Conservation (phyloP, 208 protist species). For the Kentomonas sorsogonicus region DNA sequence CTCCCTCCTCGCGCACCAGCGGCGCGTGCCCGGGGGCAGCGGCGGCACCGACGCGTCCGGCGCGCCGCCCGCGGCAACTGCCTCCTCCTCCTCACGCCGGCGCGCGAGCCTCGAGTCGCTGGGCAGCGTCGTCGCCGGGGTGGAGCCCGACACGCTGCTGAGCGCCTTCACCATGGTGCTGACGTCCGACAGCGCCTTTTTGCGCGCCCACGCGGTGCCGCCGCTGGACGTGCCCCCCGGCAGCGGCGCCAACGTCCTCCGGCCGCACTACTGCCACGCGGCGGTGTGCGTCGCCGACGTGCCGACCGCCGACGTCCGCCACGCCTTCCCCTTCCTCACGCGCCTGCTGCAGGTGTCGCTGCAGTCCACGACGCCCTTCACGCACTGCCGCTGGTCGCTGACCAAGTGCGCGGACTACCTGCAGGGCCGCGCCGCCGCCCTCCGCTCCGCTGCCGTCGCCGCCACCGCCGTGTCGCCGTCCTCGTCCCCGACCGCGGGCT, state of each 20-base stretch:
- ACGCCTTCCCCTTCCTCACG: too few species aligned
- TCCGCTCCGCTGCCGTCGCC: neutral
- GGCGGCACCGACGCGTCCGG: neutral
- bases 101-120: constrained; percentile 1
- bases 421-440: neutral
- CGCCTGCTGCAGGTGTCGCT: too few species aligned
- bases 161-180: constrained; percentile 1
- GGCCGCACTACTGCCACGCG: too few species aligned
- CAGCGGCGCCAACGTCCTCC: too few species aligned
- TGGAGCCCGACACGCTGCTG: neutral
- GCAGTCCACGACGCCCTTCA: too few species aligned
- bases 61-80: neutral
- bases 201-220: neutral
- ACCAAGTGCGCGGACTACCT: neutral
- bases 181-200: neutral
- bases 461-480: neutral
- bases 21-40: neutral
- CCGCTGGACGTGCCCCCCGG: too few species aligned
- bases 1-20: constrained; percentile 25
- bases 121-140: constrained; percentile 8
- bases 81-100: neutral
- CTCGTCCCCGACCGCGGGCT: neutral
- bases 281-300: too few species aligned
- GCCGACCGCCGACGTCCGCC: too few species aligned
- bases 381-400: neutral